Percentiles rank a stretch among this genome's conserved stretches.
These are phyloP conservation scores for Quercus phellos DNA, from an alignment of 331 rosid species.

Conservation along the genomic window DNA sequence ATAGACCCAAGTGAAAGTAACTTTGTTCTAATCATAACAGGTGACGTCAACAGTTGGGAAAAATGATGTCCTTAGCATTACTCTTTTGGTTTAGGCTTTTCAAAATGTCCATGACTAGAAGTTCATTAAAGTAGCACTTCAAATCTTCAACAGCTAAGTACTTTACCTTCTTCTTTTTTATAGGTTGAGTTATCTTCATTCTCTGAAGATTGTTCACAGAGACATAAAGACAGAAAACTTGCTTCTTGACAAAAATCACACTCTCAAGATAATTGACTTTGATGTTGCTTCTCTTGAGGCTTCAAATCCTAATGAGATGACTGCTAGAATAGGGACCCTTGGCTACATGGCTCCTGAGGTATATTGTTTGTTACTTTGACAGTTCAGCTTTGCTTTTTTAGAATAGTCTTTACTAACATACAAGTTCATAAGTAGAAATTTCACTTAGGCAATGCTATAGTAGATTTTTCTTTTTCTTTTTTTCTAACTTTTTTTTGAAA, in stretches of 20 bases:
- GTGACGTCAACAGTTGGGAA: too few relatives aligned
- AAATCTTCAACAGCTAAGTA: too few relatives aligned
- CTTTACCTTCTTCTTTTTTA: too few relatives aligned
- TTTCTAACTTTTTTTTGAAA: too few relatives aligned
- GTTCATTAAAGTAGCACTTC: too few relatives aligned
- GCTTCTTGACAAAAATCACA: slow-evolving; percentile 7
- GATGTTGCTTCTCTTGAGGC: slow-evolving; percentile 10
- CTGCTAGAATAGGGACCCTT: slow-evolving; percentile 11
- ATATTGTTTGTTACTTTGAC: neutral
- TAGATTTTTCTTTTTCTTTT: too few relatives aligned
- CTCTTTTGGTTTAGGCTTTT: too few relatives aligned
- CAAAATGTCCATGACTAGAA: too few relatives aligned
- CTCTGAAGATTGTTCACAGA: slow-evolving; percentile 7
- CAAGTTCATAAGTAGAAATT: neutral
- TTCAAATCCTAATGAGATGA: slow-evolving; percentile 2
- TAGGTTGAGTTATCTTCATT: neutral
- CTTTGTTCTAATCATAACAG: too few relatives aligned
- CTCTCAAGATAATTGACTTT: slow-evolving; percentile 10
- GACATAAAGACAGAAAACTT: slow-evolving; percentile 13
- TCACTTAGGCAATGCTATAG: too few relatives aligned
- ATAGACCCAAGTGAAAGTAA: too few relatives aligned
- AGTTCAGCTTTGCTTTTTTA: neutral
- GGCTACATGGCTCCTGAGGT: slow-evolving; percentile 28
- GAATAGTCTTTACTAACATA: neutral
- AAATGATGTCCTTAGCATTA: too few relatives aligned